Base-by-base conservation (phyloP, 176 grass and related monocot species). In the Alopecurus myosuroides region DNA sequence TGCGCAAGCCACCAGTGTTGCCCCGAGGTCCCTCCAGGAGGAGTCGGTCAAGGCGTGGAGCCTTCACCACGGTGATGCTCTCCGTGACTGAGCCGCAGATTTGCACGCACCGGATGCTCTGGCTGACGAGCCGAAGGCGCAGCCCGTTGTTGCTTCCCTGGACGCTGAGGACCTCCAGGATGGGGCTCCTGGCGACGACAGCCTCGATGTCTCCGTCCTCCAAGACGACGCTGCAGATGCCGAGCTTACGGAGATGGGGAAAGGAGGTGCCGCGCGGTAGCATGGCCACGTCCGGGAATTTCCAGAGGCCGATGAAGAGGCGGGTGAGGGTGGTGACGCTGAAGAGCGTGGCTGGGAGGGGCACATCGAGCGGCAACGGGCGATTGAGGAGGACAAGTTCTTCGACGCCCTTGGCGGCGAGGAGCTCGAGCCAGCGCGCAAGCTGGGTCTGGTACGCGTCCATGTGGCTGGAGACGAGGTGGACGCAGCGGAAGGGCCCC, bases 331-430 rank as follows among this genome's bases (percentile, higher is more conserved):
- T 69, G 34, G 65, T 69, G 34, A 69, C 33, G 65, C 65, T 11
- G 65, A 69, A 69, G 65, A 69, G 65, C 19, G 65, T 35, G 10
- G 65, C 65, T 1, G 65, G 65, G 65, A 69, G 65, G 34, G 65
- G 65, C 19, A 69, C 65, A 11, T 69, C 35, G 65, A 69, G 65
- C 20, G 34, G 65, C 35, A 36, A 22, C 1, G 65, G 65, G 34
- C 65, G 65, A 39, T 69, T 69, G 33, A 40, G 8, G 18, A 69
- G 65, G 34, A 69, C 33, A 35, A 69, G 65, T 10, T 69, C 65
- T 69, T 69, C 19, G 35, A 69, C 65, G 65, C 65, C 65, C 65
- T 69, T 69, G 65, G 65, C 35, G 65, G 65, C 65, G 35, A 69
- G 19, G 34, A 69, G 65, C 19, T 69, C 34, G 34, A 69, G 9